Conservation (phyloP, 2,329 filamentous ascomycete genomes). For the Zalaria sp. region DNA sequence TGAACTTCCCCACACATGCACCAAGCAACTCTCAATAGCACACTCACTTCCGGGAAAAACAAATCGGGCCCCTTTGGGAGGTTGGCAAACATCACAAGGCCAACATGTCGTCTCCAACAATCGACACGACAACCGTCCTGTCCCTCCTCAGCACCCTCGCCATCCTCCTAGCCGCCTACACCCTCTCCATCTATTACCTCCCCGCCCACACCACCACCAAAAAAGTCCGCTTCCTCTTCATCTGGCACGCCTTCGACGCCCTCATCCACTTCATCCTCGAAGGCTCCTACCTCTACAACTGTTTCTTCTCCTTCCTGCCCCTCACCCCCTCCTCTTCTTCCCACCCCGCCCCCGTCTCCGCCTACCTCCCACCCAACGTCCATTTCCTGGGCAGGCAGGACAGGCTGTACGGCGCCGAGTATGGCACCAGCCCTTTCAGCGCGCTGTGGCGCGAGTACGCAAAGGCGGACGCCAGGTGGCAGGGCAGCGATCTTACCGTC, state of each 20-base stretch:
- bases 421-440: constrained; percentile 38
- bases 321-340: constrained; percentile 20
- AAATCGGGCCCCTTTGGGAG: no score
- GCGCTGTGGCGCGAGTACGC: constrained; percentile 53
- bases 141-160: constrained; percentile 40
- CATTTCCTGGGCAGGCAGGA: constrained; percentile 41
- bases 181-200: constrained; percentile 34
- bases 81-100: no score
- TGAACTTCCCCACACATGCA: no score
- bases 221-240: constrained; percentile 63
- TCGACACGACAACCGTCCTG: constrained; percentile 37
- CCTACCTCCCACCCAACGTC: constrained; percentile 30
- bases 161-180: constrained; percentile 39
- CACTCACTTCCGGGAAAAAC: no score
- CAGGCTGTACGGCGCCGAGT: constrained; percentile 45
- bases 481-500: constrained; percentile 42
- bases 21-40: no score
- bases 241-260: constrained; percentile 91
- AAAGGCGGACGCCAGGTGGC: constrained; percentile 49
- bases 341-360: constrained; percentile 14
- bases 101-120: constrained; percentile 6
- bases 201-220: constrained; percentile 36
- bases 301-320: constrained; percentile 57
- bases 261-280: constrained; percentile 86
- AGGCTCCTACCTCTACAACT: constrained; percentile 83